Evolutionary conservation across 352 stramenopile genomes (phyloP).

Genomic region (Globisporangium spiculum): DNA sequence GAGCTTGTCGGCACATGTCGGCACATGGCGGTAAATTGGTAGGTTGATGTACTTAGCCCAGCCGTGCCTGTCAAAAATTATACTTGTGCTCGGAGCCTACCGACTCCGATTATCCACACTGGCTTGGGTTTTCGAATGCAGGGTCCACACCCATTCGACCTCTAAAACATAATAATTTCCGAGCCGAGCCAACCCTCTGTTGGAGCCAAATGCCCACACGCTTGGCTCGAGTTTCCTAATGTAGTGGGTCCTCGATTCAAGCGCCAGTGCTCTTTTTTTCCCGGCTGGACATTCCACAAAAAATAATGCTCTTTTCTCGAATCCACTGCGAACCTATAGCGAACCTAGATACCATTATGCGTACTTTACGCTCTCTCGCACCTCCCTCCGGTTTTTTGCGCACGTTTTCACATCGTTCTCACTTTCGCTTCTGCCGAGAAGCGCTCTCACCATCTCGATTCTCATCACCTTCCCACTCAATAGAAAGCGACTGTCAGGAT

Average conservation of each 20-base stretch:
- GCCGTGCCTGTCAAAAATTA: background rate
- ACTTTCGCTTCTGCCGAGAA: slow-evolving; percentile 10
- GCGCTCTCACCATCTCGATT: background rate
- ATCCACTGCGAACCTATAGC: background rate
- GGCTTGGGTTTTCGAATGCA: too few species aligned
- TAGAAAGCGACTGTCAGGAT: background rate
- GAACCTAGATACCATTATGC: background rate
- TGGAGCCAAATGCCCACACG: too few species aligned
- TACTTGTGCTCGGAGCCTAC: background rate
- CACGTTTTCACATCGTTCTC: background rate
- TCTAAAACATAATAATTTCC: too few species aligned
- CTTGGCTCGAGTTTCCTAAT: background rate
- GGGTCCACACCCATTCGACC: too few species aligned
- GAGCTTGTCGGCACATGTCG: too few species aligned
- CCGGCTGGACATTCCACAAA: background rate
- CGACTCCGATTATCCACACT: background rate
- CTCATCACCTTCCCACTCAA: background rate
- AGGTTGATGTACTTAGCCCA: too few species aligned
- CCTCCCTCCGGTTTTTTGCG: background rate
- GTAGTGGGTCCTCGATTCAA: background rate
- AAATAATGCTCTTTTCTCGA: background rate
- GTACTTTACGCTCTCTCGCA: background rate
- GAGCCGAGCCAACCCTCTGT: too few species aligned
- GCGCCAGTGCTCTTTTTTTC: background rate
- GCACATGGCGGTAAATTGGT: too few species aligned